Evolutionary conservation across 1,284 basidiomycete genomes (phyloP).

Genomic region (Heterobasidion parviporum): DNA sequence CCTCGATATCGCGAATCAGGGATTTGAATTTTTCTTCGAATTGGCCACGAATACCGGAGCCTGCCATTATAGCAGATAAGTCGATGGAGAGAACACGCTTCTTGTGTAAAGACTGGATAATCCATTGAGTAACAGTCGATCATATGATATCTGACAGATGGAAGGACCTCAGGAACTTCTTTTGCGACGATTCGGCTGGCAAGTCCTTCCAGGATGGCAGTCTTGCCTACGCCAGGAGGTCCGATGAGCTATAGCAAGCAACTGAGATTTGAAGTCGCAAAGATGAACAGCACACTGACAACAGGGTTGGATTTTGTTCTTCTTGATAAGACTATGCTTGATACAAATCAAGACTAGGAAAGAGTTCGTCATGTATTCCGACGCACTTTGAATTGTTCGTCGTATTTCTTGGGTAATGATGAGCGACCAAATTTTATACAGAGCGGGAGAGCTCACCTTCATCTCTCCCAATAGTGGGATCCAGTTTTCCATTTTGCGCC

Average conservation of each 20-base stretch:
- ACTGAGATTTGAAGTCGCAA: neutral
- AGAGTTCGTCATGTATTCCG: conserved; percentile 3
- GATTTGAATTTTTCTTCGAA: conserved; percentile 93
- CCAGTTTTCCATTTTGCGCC: conserved; percentile 78
- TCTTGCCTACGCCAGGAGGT: conserved; percentile 84
- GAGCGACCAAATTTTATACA: neutral
- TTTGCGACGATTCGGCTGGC: conserved; percentile 84
- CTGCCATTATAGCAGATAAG: conserved; percentile 75
- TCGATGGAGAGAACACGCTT: conserved; percentile 82
- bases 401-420: conserved; percentile 61
- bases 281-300: conserved; percentile 26
- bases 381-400: conserved; percentile 79
- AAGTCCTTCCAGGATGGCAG: conserved; percentile 87
- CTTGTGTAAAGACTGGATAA: conserved; percentile 61
- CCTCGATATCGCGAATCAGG: conserved; percentile 81
- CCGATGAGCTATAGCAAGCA: conserved; percentile 50
- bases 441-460: conserved; percentile 41
- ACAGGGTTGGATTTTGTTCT: conserved; percentile 88
- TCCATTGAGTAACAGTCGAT: conserved; percentile 17
- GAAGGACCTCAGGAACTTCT: conserved; percentile 80
- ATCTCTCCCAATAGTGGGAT: conserved; percentile 85
- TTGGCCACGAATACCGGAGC: conserved; percentile 83
- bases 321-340: conserved; percentile 54
- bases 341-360: neutral
- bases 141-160: neutral